Base-by-base conservation (phyloP, 169 alveolate genomes). In the Theileria sp. region DNA sequence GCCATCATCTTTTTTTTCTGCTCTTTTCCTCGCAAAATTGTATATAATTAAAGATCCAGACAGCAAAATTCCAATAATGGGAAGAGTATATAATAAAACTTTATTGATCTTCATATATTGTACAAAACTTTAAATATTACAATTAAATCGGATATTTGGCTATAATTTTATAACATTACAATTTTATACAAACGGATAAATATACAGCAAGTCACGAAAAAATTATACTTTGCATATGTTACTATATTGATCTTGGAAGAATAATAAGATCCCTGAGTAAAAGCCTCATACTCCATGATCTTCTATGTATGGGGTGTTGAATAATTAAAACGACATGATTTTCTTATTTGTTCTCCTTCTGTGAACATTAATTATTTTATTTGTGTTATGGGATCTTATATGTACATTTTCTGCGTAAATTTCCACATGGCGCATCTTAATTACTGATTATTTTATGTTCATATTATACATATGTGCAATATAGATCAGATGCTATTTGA, bases 121-220 rank as follows among this genome's bases (percentile, higher is more conserved):
- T 58, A 58, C 67, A 58, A 58, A 58, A 58, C 67, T 58, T 58
- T 21, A 58, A 58, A 58, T 25, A 44, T 44, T 44, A 44, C 54
- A 13, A 44, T 44, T 44, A 44, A 21, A 58, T 10, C 28, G 67
- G 26, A 3, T 58, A 58, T 25, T 58, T 58, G 10, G 12, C 32
- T 58, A 19, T n/a, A 9, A 58, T 58, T 58, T 17, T 58, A 25
- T 10, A 44, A 10, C 54, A 2, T 44, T 44, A 44, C 8, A 44
- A 44, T 44, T 44, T 10, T 44, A 44, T 13, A 44, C 54, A 44
- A 13, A 44, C 17, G 8, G 12, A 8, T 44, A 44, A 10, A 1
- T 44, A 13, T 0, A 44, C 8, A 44, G 8, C 4, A 13, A 44
- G 54, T 44, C 12, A 10, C 12, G 8, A 44, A 44, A 44, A 44